Percentiles rank a stretch among this genome's conserved stretches.
phyloP scores from a whole-genome alignment of 2,329 filamentous ascomycete genomes.

The Aspergillus bombycis region DNA sequence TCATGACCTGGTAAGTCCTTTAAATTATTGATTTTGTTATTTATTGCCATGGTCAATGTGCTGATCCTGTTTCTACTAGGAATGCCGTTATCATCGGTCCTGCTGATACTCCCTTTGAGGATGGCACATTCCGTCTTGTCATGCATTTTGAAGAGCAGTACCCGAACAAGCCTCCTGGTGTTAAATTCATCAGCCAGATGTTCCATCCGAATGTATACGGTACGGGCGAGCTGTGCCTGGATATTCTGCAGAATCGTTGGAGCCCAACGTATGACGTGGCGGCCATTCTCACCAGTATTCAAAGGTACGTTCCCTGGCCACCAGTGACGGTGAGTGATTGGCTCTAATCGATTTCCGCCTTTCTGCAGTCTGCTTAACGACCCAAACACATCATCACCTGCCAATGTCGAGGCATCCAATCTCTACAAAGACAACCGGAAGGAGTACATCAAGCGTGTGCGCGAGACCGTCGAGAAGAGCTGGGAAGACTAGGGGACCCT shows the following conservation, averaged over 20 bases:
- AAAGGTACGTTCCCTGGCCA: slow-evolving; percentile 67
- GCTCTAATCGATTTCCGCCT: neutral
- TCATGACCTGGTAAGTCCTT: slow-evolving; percentile 42
- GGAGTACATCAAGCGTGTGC: slow-evolving; percentile 92
- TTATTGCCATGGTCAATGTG: neutral
- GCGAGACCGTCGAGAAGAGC: slow-evolving; percentile 98
- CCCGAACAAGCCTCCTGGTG: slow-evolving; percentile 94
- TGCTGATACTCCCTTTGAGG: slow-evolving; percentile 95
- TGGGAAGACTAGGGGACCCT: slow-evolving; percentile 76
- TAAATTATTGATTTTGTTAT: neutral
- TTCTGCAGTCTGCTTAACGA: slow-evolving; percentile 82
- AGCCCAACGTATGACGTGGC: slow-evolving; percentile 98
- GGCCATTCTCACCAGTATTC: slow-evolving; percentile 94
- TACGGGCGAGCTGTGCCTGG: slow-evolving; percentile 92
- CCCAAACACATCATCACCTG: slow-evolving; percentile 96
- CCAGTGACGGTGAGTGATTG: slow-evolving; percentile 6
- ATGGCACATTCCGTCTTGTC: slow-evolving; percentile 94
- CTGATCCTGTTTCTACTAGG: slow-evolving; percentile 55
- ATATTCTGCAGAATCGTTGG: slow-evolving; percentile 97
- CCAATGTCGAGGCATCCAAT: slow-evolving; percentile 97
- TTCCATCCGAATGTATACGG: slow-evolving; percentile 99
- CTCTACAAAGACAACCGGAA: slow-evolving; percentile 97
- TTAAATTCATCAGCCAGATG: slow-evolving; percentile 99
- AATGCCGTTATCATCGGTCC: slow-evolving; percentile 98
- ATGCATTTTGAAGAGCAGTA: slow-evolving; percentile 99